Conservation (phyloP, 345 rosid genomes). For the Carallia pectinifolia region DNA sequence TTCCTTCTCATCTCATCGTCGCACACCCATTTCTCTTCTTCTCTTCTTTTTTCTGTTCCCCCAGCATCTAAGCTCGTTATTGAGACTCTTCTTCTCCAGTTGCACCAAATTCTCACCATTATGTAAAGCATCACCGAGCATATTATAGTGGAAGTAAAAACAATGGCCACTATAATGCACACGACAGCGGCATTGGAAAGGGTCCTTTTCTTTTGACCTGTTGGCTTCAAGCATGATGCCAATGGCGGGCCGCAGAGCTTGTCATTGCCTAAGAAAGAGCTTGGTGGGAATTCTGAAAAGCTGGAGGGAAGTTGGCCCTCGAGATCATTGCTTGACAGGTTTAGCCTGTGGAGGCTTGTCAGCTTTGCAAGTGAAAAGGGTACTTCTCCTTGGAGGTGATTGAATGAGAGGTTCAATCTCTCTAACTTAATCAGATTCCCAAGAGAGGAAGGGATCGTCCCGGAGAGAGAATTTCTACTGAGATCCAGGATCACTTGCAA, state of each 20-base stretch:
- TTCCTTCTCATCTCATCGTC: slow-evolving; percentile 39
- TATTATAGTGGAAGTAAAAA: slow-evolving; percentile 52
- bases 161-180: slow-evolving; percentile 49
- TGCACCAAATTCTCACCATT: slow-evolving; percentile 68
- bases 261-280: slow-evolving; percentile 55
- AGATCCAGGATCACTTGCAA: slow-evolving; percentile 78
- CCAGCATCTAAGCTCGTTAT: slow-evolving; percentile 35
- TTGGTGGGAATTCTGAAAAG: slow-evolving; percentile 53
- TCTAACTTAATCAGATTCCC: slow-evolving; percentile 69
- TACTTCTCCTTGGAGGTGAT: slow-evolving; percentile 60
- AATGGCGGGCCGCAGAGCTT: slow-evolving; percentile 64
- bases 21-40: slow-evolving; percentile 37
- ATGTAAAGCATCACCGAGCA: slow-evolving; percentile 59
- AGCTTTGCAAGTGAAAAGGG: slow-evolving; percentile 62
- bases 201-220: slow-evolving; percentile 21
- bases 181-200: slow-evolving; percentile 46
- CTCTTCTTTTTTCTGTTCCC: slow-evolving; percentile 33
- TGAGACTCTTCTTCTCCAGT: slow-evolving; percentile 48
- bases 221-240: slow-evolving; percentile 33
- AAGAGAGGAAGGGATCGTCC: slow-evolving; percentile 60
- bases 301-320: slow-evolving; percentile 56
- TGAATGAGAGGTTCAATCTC: slow-evolving; percentile 65
- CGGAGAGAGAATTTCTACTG: slow-evolving; percentile 58
- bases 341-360: slow-evolving; percentile 67
- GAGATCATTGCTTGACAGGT: slow-evolving; percentile 74